Evolutionary conservation across 768 basidiomycete genomes (phyloP), one percentile per base, ranked within the genome.

Genomic region (Pseudohyphozyma bogoriensis): DNA sequence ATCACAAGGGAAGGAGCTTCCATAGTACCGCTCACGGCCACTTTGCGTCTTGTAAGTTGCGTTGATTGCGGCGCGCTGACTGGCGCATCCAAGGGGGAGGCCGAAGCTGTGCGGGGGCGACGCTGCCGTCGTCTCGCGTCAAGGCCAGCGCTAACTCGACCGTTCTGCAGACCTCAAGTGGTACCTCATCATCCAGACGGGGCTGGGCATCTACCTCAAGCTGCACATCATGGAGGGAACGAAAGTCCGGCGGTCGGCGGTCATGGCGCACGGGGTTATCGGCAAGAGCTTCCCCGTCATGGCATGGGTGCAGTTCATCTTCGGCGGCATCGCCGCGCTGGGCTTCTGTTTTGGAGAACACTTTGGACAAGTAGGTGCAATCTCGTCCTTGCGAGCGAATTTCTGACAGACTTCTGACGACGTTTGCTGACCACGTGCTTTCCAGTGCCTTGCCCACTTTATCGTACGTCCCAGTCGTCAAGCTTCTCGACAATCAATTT

Each of bases 281-380:
- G 91, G 91, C 18, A 91, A 86, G 72, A 63, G 77, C 13, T 95
- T 86, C 72, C 90, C 91, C 0, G 75, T 93, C 57, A 69, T 93
- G 12, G 91, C 85, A 10, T 93, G 91, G 91, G 78, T 78, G 1
- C 91, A 95, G 72, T 87, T 89, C 78, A 74, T 95, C 12, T 88
- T 93, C 72, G 91, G 89, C 15, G 60, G 55, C 0, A 65, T 68
- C 46, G 61, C 63, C 5, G 69, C 70, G n/a, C 56, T 72, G 55
- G 85, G 85, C 9, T 89, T 89, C 69, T 95, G 91, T 72, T 78
- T 83, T 22, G 86, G 81, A n/a, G 85, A 79, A 8, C 75, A 82
- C 32, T 76, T 91, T 1, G 85, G 83, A 10, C 91, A n/a, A n/a
- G n/a, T n/a, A n/a, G n/a, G n/a, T n/a, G n/a, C n/a, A n/a, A n/a